Evolutionary conservation across 2,329 filamentous ascomycete species (phyloP).

Genomic region (Xylariaceae sp.): DNA sequence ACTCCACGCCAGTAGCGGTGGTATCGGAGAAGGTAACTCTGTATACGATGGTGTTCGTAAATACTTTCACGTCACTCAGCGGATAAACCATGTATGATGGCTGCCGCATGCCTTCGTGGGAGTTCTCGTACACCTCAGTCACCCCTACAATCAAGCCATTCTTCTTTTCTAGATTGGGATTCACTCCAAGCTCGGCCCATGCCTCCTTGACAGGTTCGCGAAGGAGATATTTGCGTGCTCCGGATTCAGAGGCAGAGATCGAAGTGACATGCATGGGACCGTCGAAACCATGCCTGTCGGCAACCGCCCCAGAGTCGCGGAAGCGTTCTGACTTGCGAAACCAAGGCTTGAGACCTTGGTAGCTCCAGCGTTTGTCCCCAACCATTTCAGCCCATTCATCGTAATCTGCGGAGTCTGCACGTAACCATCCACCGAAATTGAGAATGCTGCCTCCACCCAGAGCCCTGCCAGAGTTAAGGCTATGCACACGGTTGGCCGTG

Average conservation of each 20-base stretch:
- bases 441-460: conserved; percentile 33
- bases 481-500: conserved; percentile 23
- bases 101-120: conserved; percentile 22
- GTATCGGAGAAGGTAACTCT: conserved; percentile 16
- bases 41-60: conserved; percentile 23
- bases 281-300: conserved; percentile 43
- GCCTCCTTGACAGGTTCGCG: conserved; percentile 39
- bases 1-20: conserved; percentile 48
- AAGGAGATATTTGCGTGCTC: conserved; percentile 43
- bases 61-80: conserved; percentile 22
- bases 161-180: conserved; percentile 33
- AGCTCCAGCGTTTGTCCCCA: conserved; percentile 43
- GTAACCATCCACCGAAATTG: conserved; percentile 34
- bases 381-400: conserved; percentile 28
- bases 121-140: conserved; percentile 35
- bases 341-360: conserved; percentile 49
- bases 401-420: conserved; percentile 32
- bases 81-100: conserved; percentile 26
- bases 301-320: conserved; percentile 31
- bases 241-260: conserved; percentile 27
- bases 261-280: conserved; percentile 40
- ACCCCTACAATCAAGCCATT: conserved; percentile 38
- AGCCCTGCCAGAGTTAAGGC: conserved; percentile 26
- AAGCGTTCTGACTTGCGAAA: conserved; percentile 44
- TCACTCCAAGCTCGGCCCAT: conserved; percentile 46